Evolutionary conservation across 768 basidiomycete species (phyloP).

Genomic region (Collybiopsis confluens): DNA sequence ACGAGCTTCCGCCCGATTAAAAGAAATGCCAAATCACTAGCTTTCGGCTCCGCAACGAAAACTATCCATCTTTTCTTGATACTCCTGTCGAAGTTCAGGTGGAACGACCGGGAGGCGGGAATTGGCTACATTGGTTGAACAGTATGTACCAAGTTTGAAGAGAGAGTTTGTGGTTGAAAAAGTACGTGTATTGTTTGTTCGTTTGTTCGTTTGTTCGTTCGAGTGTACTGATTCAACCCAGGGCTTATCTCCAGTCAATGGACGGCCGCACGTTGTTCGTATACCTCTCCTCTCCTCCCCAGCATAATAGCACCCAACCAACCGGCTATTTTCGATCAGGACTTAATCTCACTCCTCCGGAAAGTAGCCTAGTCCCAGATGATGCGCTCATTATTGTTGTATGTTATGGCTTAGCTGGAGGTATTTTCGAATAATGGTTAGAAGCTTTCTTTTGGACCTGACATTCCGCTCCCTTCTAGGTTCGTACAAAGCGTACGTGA

Average conservation of each 20-base stretch:
- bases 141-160: constrained; percentile 8
- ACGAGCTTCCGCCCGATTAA: too few relatives aligned
- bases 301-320: neutral
- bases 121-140: neutral
- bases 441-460: neutral
- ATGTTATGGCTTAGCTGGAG: constrained; percentile 12
- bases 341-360: constrained; percentile 31
- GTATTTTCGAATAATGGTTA: too few relatives aligned
- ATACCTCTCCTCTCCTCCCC: neutral
- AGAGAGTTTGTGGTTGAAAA: constrained; percentile 17
- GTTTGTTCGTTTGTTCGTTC: neutral
- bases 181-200: constrained; percentile 12
- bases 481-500: constrained; percentile 87
- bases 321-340: constrained; percentile 23
- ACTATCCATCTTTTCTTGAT: neutral
- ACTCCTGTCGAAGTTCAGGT: neutral
- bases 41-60: neutral
- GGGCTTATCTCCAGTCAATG: constrained; percentile 27
- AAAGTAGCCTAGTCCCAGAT: neutral
- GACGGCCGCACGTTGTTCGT: constrained; percentile 38
- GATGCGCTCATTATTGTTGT: constrained; percentile 26
- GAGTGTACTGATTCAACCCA: constrained; percentile 8
- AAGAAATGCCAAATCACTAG: too few relatives aligned
- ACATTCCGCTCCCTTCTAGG: constrained; percentile 35
- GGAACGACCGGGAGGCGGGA: neutral